Conservation (phyloP, 2,329 filamentous ascomycete genomes). For the Cladophialophora immunda region DNA sequence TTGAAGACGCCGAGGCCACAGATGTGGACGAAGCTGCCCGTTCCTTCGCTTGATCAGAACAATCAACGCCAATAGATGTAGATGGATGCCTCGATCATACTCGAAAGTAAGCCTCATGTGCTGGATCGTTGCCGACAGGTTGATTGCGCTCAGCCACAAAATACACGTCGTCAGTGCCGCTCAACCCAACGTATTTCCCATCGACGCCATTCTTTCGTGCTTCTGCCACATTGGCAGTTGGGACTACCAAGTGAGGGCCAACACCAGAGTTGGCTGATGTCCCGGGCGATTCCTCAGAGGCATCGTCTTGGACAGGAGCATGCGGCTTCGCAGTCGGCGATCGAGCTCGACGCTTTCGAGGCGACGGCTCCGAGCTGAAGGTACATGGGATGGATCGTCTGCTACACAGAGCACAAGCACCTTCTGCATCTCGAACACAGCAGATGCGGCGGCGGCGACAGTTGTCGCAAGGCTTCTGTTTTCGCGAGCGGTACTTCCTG, state of each 20-base stretch:
- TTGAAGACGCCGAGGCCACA: conserved; percentile 12
- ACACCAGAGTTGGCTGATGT: background rate
- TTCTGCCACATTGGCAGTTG: background rate
- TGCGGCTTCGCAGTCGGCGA: background rate
- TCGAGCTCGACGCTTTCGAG: conserved; percentile 25
- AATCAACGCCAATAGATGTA: background rate
- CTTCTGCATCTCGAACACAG: conserved; percentile 31
- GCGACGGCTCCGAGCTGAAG: conserved; percentile 29
- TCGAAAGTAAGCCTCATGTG: conserved; percentile 30
- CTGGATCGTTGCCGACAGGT: conserved; percentile 29
- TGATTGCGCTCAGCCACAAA: conserved; percentile 26
- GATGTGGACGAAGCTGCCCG: conserved; percentile 19
- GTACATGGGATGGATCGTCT: conserved; percentile 32
- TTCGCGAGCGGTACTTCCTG: conserved; percentile 31
- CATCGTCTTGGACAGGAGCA: background rate
- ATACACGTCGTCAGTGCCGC: conserved; percentile 32
- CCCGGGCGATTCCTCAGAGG: background rate
- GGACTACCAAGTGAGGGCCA: background rate
- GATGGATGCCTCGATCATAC: conserved; percentile 10
- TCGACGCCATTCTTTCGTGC: conserved; percentile 16
- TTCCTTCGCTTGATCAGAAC: conserved; percentile 13
- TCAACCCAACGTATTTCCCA: conserved; percentile 30
- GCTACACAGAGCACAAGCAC: conserved; percentile 31
- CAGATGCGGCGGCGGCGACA: conserved; percentile 30
- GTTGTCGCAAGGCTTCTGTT: conserved; percentile 32